Base-by-base conservation (phyloP, 176 grass and related monocot species). In the Aegilops tauschii region DNA sequence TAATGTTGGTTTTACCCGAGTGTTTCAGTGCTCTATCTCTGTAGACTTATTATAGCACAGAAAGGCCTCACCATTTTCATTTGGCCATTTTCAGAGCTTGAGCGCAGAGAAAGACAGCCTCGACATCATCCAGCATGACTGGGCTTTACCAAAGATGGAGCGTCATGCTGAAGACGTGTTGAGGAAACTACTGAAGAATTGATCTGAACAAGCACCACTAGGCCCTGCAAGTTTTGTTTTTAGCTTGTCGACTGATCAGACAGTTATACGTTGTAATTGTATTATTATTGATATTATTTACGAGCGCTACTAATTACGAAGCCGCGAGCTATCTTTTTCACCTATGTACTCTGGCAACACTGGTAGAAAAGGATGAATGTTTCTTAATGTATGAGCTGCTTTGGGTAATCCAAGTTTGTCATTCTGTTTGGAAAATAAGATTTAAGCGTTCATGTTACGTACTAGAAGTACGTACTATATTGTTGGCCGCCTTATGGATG, bases 61-160 rank as follows among this genome's bases (percentile, higher is more conserved):
- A 42, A 37, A 65, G 3, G 31, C 27, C n/a, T 84, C 7, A 88
- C 8, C 8, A 31, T 88, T 80, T 80, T 72, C 30, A 25, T 70
- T 80, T 80, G 29, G 37, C 12, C 12, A 81, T 85, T 88, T 83
- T 20, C 90, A 96, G 97, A 94, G 87, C 83, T 89, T 99, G 77
- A 85, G 89, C 5, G 94, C 92, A 16, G 97, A 99, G 90, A 97
- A 99, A 83, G 97, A 99, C 66, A 97, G 87, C 82, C 83, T 97
- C n/a, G 94, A 97, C 74, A 97, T 99, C 72, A 90, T 99, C 78
- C 97, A 99, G 74, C 97, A 99, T 79, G 97, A 99, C 67, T 99
- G 97, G 97, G 85, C 74, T 80, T 88, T 99, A 71, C 92, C 92
- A 3, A 99, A 90, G 73, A 91, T 96, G 87, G 97, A 99, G 80